phyloP scores from a whole-genome alignment of 768 basidiomycete genomes.

The Pluteus cervinus region DNA sequence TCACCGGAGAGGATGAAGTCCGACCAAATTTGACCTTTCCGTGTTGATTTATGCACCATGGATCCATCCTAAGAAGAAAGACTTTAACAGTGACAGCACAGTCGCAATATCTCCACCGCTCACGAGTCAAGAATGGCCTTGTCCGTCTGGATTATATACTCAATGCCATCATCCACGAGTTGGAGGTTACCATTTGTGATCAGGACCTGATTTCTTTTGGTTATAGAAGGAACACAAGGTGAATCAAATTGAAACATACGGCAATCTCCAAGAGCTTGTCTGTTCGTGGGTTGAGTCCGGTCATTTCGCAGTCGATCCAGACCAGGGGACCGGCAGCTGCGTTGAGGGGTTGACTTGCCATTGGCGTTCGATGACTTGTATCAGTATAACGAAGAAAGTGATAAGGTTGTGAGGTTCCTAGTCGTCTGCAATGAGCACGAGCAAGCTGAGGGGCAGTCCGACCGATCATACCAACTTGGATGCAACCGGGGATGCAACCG shows the following conservation, averaged over 20 bases:
- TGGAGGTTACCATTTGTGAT: constrained; percentile 85
- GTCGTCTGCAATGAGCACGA: too few species aligned
- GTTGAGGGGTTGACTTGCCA: constrained; percentile 25
- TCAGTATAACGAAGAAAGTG: neutral
- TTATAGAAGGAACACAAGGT: neutral
- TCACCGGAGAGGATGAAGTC: neutral
- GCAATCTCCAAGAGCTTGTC: constrained; percentile 82
- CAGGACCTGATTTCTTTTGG: constrained; percentile 47
- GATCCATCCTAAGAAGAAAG: constrained; percentile 57
- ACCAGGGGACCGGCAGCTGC: constrained; percentile 63
- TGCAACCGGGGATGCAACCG: too few species aligned
- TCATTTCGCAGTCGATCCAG: constrained; percentile 90
- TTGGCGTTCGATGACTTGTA: neutral
- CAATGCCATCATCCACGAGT: constrained; percentile 73
- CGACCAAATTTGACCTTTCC: constrained; percentile 43
- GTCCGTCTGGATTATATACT: constrained; percentile 69
- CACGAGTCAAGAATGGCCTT: constrained; percentile 67
- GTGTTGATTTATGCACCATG: constrained; percentile 86
- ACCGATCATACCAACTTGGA: too few species aligned
- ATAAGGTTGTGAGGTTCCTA: too few species aligned
- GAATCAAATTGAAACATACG: constrained; percentile 26
- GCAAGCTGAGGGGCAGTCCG: too few species aligned
- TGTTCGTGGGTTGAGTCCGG: constrained; percentile 59
- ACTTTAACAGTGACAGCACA: neutral
- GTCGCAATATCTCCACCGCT: constrained; percentile 16